Evolutionary conservation across 306 rosid genomes (phyloP).

Genomic region (barrel medic (Medicago truncatula)): MtrunA17r5.0-ANR NC_053043.1:49068501-49069000

Average conservation of each 20-base stretch:
- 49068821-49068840: conserved; percentile 62
- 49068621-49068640: not conserved
- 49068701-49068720: not conserved
- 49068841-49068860: conserved; percentile 78
- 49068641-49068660: not conserved
- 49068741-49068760: conserved; percentile 99
- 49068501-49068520: conserved; percentile 13
- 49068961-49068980: conserved; percentile 48
- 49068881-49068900: conserved; percentile 66
- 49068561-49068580: conserved; percentile 35
- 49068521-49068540: conserved; percentile 25
- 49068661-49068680: conserved; percentile 34
- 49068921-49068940: conserved; percentile 66
- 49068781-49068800: conserved; percentile 65
- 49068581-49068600: conserved; percentile 12
- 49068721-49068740: conserved; percentile 48
- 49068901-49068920: conserved; percentile 74
- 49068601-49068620: not conserved
- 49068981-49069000: conserved; percentile 44
- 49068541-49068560: conserved; percentile 10
- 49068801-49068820: conserved; percentile 71
- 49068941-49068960: conserved; percentile 61
- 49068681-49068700: not conserved
- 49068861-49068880: conserved; percentile 67
- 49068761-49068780: conserved; percentile 72